Evolutionary conservation across 169 alveolate species (phyloP), one percentile per base, ranked within the genome.

Genomic region (Cytauxzoon felis): DNA sequence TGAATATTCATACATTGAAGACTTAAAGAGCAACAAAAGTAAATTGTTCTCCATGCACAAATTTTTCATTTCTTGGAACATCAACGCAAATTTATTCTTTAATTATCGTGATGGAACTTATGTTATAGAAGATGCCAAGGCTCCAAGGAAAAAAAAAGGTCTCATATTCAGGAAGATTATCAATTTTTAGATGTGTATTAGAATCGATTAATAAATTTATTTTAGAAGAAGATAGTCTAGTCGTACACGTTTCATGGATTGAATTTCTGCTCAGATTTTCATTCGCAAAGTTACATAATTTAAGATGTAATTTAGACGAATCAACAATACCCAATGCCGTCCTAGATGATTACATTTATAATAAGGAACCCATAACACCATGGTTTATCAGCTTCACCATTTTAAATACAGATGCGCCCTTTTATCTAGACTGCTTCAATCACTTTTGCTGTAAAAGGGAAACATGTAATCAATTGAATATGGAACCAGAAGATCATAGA

Each of bases 241-340:
- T 36, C 19, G 65, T 73, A 4, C 84, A 78, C 7, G 29, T 58
- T 16, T 61, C 42, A 59, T 73, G 84, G 84, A 43, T 27, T 6
- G 84, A 73, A 57, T 73, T 73, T 38, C 16, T 66, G 66, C 32
- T 66, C 5, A 66, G 78, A 16, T 56, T 54, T 21, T 38, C 69
- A 5, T 66, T 66, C 21, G 45, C 45, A 13, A n/a, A 38, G 19
- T 38, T 38, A n/a, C 45, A 38, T n/a, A n/a, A 38, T 13, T 13
- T 38, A n/a, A n/a, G 13, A 38, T 43, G 42, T 40, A 8, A n/a
- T 1, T 43, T 32, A 59, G 30, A 24, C 21, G 69, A 59, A 33
- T 54, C 50, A 38, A n/a, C 23, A 5, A 7, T 5, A 7, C 36
- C 18, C 9, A n/a, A 33, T 21, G 58, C 32, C 13, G 65, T 5